phyloP scores from a whole-genome alignment of 208 protist species.

The Acanthamoeba royreba region DNA sequence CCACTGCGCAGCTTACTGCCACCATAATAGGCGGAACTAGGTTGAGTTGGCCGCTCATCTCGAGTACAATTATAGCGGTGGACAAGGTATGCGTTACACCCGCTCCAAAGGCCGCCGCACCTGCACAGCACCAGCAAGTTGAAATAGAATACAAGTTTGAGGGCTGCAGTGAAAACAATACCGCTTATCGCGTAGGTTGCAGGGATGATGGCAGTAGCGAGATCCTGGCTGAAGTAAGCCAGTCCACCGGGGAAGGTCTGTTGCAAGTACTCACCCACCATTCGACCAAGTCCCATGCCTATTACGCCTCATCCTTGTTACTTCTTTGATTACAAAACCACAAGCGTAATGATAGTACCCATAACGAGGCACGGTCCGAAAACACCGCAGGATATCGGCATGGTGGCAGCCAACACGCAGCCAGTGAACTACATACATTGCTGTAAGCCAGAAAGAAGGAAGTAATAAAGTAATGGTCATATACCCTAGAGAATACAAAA shows the following conservation, averaged over 20 bases:
- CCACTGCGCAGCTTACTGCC: not conserved
- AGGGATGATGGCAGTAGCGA: not conserved
- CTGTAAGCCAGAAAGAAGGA: not conserved
- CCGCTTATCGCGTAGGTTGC: constrained; percentile 46
- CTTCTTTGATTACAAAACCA: not conserved
- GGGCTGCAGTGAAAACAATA: not conserved
- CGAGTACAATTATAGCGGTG: constrained; percentile 47
- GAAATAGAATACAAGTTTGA: not conserved
- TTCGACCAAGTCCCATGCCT: constrained; percentile 28
- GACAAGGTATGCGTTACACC: constrained; percentile 47
- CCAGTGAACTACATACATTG: not conserved
- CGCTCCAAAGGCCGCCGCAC: constrained; percentile 32
- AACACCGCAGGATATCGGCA: constrained; percentile 51
- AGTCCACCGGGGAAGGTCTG: not conserved
- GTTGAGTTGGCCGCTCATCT: constrained; percentile 41
- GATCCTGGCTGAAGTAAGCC: constrained; percentile 19
- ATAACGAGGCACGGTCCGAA: constrained; percentile 35
- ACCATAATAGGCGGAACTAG: constrained; percentile 26
- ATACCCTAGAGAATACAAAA: not conserved
- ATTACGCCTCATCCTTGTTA: no score
- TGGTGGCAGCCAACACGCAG: not conserved
- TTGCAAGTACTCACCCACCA: constrained; percentile 26
- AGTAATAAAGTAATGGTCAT: not conserved
- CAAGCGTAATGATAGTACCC: not conserved
- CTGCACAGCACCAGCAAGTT: not conserved